Evolutionary conservation across 164 flowering plant genomes (phyloP), one percentile per base, ranked within the genome.

Genomic region (Dillenia suffruticosa): DNA sequence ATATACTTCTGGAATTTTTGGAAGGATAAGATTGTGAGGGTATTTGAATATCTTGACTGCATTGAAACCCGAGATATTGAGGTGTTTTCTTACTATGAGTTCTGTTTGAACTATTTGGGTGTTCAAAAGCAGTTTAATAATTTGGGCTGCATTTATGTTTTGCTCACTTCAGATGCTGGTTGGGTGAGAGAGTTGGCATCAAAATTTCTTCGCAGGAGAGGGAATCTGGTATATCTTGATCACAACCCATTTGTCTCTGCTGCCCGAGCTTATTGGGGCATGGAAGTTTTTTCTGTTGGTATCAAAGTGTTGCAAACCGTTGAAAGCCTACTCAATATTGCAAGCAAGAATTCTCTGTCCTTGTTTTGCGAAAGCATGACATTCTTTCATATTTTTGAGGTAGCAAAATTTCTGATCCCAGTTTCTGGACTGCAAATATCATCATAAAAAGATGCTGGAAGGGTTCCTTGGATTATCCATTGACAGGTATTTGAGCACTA

Each of bases 81-180:
- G 10, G 75, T 74, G 9, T 40, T 13, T 47, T 1, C 6, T 3
- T 52, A n/a, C 9, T 66, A 68, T 56, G 81, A 81, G 2, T 79
- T 89, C 46, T 80, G 82, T 73, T 64, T 81, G 58, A 74, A 77
- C 46, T 85, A 77, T 63, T 64, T 91, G 46, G 93, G 90, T 26
- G 82, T 84, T 1, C 49, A 68, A 66, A 74, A 64, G 63, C 74
- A 65, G 32, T 61, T 49, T 0, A 12, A 51, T 32, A 50, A 68
- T 57, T 8, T 6, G 8, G 70, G 58, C 46, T 19, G 51, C 8
- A 57, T 48, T 17, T 83, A 69, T 67, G 9, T 45, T 57, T 63
- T 80, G 69, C 57, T 76, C 22, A 70, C 65, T 56, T 53, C 81
- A 26, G 74, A 77, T 57, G 84, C 84, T 24, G 56, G 50, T 59